Percentiles rank a stretch among this genome's conserved stretches.
phyloP scores from a whole-genome alignment of 75 land plant genomes.

The Pseudotsuga menziesii region DNA sequence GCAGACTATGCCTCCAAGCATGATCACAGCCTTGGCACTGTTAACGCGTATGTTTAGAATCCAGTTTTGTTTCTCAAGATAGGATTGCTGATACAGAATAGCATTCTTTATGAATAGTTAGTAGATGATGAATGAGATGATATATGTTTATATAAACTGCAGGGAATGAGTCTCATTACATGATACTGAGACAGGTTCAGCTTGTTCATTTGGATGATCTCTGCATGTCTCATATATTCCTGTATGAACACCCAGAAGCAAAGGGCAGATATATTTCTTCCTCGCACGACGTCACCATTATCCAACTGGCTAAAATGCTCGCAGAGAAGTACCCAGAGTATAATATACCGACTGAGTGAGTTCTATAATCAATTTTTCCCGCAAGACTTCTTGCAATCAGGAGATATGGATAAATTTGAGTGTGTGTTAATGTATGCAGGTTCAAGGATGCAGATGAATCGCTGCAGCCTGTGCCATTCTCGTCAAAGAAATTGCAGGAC shows the following conservation, averaged over 20 bases:
- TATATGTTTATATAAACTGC: background rate
- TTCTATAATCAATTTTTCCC: background rate
- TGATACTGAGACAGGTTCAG: slow-evolving; percentile 19
- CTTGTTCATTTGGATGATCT: slow-evolving; percentile 84
- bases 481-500: slow-evolving; percentile 54
- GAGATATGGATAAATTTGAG: no score
- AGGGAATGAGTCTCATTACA: slow-evolving; percentile 10
- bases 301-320: slow-evolving; percentile 41
- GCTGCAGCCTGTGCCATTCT: slow-evolving; percentile 22
- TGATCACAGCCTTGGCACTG: slow-evolving; percentile 50
- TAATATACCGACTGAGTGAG: slow-evolving; percentile 23
- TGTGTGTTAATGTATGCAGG: slow-evolving; percentile 15
- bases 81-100: background rate
- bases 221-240: slow-evolving; percentile 55
- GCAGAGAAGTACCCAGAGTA: slow-evolving; percentile 32
- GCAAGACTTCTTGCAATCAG: no score
- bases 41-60: slow-evolving; percentile 35
- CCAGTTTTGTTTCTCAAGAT: no score
- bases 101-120: background rate
- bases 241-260: slow-evolving; percentile 62
- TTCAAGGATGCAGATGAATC: slow-evolving; percentile 27
- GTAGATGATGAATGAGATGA: background rate
- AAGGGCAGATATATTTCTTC: slow-evolving; percentile 90
- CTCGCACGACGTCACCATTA: slow-evolving; percentile 56
- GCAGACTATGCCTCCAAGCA: slow-evolving; percentile 52